Evolutionary conservation across 2,329 filamentous ascomycete genomes (phyloP), one percentile per base, ranked within the genome.

Genomic region (Sclerotinia trifoliorum): DNA sequence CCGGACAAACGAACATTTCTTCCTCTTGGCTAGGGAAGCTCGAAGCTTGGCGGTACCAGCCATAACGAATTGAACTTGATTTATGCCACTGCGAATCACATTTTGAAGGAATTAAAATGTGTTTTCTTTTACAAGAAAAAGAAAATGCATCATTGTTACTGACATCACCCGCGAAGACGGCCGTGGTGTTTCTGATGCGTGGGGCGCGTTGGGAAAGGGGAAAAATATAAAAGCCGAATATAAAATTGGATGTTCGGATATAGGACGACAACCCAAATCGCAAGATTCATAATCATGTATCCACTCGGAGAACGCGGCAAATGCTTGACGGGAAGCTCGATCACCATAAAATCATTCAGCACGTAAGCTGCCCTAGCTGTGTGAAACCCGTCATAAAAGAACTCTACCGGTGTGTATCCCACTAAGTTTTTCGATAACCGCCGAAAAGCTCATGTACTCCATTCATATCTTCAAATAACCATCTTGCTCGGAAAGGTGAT

Each of bases 1-100:
- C 88, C 0, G 88, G 88, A 64, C 84, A 87, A 3, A 89, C 81
- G 51, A 90, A 74, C 56, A 84, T 78, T 60, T 80, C 65, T 48
- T 54, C 26, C 17, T 68, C 39, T n/a, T 61, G 42, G 48, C 65
- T 42, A 72, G 49, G 42, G 70, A 46, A 46, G 62, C 63, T 17
- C 67, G 62, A 21, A 71, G 61, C 56, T 69, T 70, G 7, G 71
- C 24, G 35, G 32, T 32, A 8, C 46, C 29, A n/a, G 44, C 51
- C 58, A 51, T 62, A 35, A 24, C 49, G 29, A 35, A 35, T 39
- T 49, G 44, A 49, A 11, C 21, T 62, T 49, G 17, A 35, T 24
- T 19, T 35, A 8, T 24, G 35, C 29, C 29, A 29, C 29, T 5
- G 35, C 8, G 7, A 17, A 11, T 49, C 10, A 39, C 5, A 62